Percentiles rank a stretch among this genome's conserved stretches.
These are phyloP conservation scores for Apiotrichum siamense DNA, from an alignment of 1,284 basidiomycete species.

Conservation along the genomic window DNA sequence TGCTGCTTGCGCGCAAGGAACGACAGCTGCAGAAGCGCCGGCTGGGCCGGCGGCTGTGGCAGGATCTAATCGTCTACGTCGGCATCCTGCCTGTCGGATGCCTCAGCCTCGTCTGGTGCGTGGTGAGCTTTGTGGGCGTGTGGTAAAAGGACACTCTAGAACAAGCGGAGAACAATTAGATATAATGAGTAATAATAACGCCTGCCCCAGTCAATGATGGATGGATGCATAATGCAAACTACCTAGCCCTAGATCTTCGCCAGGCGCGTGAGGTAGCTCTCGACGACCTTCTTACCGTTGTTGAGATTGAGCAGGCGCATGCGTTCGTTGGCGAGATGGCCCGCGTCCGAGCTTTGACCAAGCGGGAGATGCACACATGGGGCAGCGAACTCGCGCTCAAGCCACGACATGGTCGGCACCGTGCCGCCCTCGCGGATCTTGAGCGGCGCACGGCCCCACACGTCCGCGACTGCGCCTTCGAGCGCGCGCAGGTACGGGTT, in stretches of 20 bases:
- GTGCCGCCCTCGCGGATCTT: constrained; percentile 86
- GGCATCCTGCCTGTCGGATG: constrained; percentile 45
- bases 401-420: constrained; percentile 82
- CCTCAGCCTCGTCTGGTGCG: constrained; percentile 37
- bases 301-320: constrained; percentile 48
- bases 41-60: constrained; percentile 45
- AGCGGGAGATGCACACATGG: constrained; percentile 47
- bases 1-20: constrained; percentile 47
- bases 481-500: constrained; percentile 77
- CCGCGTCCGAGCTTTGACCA: constrained; percentile 43
- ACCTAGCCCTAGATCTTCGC: constrained; percentile 25
- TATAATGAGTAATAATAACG: too few species aligned
- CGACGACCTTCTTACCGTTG: constrained; percentile 45
- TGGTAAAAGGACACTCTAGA: too few species aligned
- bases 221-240: too few species aligned
- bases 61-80: constrained; percentile 48
- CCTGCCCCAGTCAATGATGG: too few species aligned
- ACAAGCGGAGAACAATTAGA: too few species aligned
- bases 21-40: constrained; percentile 47
- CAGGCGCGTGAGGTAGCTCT: constrained; percentile 36
- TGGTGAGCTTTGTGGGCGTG: constrained; percentile 39
- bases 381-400: constrained; percentile 76
- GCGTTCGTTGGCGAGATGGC: constrained; percentile 49
- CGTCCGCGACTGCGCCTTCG: constrained; percentile 69
- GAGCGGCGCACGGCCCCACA: constrained; percentile 78